Base-by-base conservation (phyloP, 2,329 filamentous ascomycete species). In the Pyricularia grisea region DNA sequence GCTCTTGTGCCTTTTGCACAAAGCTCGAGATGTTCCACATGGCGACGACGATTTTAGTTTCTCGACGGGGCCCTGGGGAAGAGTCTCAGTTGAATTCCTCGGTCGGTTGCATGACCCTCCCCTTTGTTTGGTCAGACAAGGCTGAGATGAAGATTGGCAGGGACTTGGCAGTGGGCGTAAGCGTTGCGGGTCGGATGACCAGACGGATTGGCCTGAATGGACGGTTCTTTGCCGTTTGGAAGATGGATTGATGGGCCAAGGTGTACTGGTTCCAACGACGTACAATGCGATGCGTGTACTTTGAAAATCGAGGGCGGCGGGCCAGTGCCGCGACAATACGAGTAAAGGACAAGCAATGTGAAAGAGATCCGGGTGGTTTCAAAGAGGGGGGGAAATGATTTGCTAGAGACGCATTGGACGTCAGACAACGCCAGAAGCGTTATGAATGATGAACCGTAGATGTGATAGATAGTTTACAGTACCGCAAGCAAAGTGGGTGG, bases 1-100 rank as follows among this genome's bases (percentile, higher is more conserved):
- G 85, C 81, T 94, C 92, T 84, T 97, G 93, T 74, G 94, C 94
- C 86, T 94, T 97, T 81, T 97, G 93, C 76, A 97, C 93, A 79
- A 98, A 90, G 80, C 87, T 94, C 75, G 91, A 84, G 72, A 88
- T 78, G 79, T 84, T 87, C 80, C 88, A 85, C 85, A 88, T 88
- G 79, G 75, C 80, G 65, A 23, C 31, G 65, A 30, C 58, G 58
- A 27, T 61, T 61, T n/a, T 5, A 17, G 58, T 61, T 36, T 36
- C 33, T 61, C 25, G n/a, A 27, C 58, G 25, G 58, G n/a, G 58
- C 25, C 58, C 58, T 27, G 58, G 10, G 58, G 58, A 61, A 61
- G 58, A 61, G 23, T 61, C 58, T 61, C 58, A 61, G 58, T 23
- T 61, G 58, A 27, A 61, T 61, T 27, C 25, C n/a, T 61, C 58